These are phyloP conservation scores for Astragalus membranaceus DNA, from an alignment of 306 rosid species.

Conservation along the genomic window DNA sequence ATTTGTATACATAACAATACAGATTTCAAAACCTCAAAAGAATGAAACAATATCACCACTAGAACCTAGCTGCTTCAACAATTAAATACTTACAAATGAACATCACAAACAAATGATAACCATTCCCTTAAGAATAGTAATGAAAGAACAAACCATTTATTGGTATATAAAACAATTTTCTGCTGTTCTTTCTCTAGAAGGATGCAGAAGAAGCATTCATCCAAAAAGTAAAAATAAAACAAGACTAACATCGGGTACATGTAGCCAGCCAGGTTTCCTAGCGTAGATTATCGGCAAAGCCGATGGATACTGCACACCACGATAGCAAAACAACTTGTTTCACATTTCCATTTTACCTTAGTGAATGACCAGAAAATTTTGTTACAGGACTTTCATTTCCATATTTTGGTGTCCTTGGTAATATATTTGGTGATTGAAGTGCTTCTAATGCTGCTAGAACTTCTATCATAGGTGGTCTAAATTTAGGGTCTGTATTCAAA, in stretches of 20 bases:
- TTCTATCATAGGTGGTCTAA: constrained; percentile 73
- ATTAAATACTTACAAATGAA: background rate
- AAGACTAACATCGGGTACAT: background rate
- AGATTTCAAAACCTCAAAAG: background rate
- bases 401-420: constrained; percentile 27
- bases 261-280: no score
- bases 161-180: background rate
- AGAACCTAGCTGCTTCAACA: background rate
- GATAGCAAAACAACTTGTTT: background rate
- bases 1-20: background rate
- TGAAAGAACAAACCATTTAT: constrained; percentile 14
- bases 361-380: constrained; percentile 26
- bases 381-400: constrained; percentile 13
- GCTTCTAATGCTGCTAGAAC: constrained; percentile 58
- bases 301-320: no score
- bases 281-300: no score
- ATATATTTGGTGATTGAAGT: constrained; percentile 40
- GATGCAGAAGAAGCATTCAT: background rate
- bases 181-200: background rate
- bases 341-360: constrained; percentile 6
- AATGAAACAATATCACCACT: background rate
- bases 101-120: background rate
- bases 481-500: constrained; percentile 56
- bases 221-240: background rate
- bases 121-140: background rate